Conservation (phyloP, 139 green algal genomes). For the Chlorella sp. region DNA sequence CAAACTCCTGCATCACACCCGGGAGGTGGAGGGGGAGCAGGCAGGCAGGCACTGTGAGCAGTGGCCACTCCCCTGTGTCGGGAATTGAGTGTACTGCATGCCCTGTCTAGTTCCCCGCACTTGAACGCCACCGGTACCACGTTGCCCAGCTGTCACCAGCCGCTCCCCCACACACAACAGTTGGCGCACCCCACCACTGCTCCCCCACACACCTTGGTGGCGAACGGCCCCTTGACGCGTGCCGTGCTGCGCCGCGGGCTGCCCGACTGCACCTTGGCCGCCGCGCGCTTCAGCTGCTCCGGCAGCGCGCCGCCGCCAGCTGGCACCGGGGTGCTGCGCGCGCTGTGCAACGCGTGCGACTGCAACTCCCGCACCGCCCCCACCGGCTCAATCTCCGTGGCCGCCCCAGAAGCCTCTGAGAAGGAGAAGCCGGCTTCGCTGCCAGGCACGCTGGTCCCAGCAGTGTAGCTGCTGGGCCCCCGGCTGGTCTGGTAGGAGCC, state of each 20-base stretch:
- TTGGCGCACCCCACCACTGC: neutral
- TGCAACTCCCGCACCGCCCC: neutral
- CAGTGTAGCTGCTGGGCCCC: neutral
- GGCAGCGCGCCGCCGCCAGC: neutral
- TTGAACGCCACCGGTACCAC: neutral
- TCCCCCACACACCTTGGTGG: neutral
- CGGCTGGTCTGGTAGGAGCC: neutral
- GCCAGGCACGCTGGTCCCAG: neutral
- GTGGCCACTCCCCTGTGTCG: neutral
- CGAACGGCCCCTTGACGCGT: neutral
- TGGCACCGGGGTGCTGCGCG: neutral
- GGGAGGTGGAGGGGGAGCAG: neutral
- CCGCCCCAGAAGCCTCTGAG: neutral
- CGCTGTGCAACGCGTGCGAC: neutral
- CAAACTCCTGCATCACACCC: neutral
- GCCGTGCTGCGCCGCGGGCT: slow-evolving; percentile 2
- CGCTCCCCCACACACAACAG: neutral
- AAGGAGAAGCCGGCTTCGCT: neutral
- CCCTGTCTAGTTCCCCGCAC: neutral
- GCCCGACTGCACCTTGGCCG: neutral
- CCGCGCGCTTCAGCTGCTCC: neutral
- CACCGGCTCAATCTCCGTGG: neutral
- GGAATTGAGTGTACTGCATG: neutral
- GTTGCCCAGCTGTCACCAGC: neutral
- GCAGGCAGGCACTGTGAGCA: neutral